Evolutionary conservation across 2,329 filamentous ascomycete genomes (phyloP).

Genomic region (Trichoderma pleuroti): DNA sequence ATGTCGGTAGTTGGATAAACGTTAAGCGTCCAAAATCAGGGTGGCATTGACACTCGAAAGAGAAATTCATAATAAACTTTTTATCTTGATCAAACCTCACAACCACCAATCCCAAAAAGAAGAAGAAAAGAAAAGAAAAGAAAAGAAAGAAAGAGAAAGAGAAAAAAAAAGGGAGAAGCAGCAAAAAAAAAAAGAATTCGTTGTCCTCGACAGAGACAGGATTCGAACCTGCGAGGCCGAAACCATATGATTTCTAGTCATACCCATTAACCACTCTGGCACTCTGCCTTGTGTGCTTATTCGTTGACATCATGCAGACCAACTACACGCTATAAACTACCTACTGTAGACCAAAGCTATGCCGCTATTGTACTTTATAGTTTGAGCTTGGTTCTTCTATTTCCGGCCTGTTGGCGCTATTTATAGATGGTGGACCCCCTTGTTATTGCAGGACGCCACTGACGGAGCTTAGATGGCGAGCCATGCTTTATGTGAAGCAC

Average conservation of each 20-base stretch:
- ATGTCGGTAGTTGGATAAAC: not conserved
- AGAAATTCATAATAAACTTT: too few relatives aligned
- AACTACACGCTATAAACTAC: not conserved
- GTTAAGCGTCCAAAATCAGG: not conserved
- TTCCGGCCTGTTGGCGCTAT: not conserved
- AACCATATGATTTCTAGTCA: slow-evolving; percentile 15
- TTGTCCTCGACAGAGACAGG: slow-evolving; percentile 30
- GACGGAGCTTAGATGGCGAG: not conserved
- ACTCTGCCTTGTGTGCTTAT: slow-evolving; percentile 1
- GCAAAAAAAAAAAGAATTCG: slow-evolving; percentile 13
- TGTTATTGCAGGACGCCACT: not conserved
- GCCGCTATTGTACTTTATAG: not conserved
- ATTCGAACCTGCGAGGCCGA: slow-evolving; percentile 34
- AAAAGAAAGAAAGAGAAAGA: not conserved
- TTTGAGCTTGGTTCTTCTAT: not conserved
- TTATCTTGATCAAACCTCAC: too few relatives aligned
- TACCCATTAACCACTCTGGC: slow-evolving; percentile 15
- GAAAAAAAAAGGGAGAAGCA: not conserved
- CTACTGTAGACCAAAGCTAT: too few relatives aligned
- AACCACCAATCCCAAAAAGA: not conserved
- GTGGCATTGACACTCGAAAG: not conserved
- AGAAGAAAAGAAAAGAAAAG: not conserved
- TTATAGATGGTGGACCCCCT: not conserved
- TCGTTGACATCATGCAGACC: not conserved
- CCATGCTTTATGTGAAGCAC: not conserved